Base-by-base conservation (phyloP, 768 basidiomycete genomes). In the Leucosporidium scottii region DNA sequence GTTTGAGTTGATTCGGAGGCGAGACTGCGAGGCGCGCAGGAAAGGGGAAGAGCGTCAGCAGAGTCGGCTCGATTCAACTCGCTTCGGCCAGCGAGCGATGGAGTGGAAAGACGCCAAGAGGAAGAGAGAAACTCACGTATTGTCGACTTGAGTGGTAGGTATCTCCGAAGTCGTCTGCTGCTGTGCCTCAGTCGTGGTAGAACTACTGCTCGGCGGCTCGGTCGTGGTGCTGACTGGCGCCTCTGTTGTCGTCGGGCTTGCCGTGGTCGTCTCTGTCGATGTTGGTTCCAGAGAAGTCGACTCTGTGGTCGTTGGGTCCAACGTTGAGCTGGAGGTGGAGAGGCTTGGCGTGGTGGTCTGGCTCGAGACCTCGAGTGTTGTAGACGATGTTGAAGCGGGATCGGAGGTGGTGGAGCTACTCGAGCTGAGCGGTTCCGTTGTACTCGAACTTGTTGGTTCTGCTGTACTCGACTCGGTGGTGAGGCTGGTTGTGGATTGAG, bases 1-100 rank as follows among this genome's bases (percentile, higher is more conserved):
- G 64, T 66, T 23, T 25, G 54, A 0, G 67, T 71, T 27, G 30
- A 61, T 23, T 58, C 39, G 15, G 30, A 28, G 18, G 55, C 13
- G 55, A 23, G 13, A 15, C 25, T 34, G 28, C n/a, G 39, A 23
- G 62, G 39, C 3, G 8, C 39, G 39, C 12, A 6, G 5, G 34
- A 5, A 12, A 44, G 15, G 39, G 39, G 39, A 44, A 44, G 15
- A 15, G 39, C 10, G 39, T 44, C 39, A 44, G 39, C 8, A 44
- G 39, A 44, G n/a, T n/a, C 39, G 39, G 39, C 39, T 17, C 39
- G n/a, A n/a, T n/a, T n/a, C 10, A 15, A 44, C 8, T 44, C 13
- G 34, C 39, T 8, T 44, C 15, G 8, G 39, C 39, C 15, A n/a
- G n/a, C 39, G 23, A 61, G 44, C 9, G 60, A 50, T 6, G 15